Percentiles rank a stretch among this genome's conserved stretches.
These are phyloP conservation scores for Ogataea nonfermentans DNA, from an alignment of 805 yeast species.

Conservation along the genomic window DNA sequence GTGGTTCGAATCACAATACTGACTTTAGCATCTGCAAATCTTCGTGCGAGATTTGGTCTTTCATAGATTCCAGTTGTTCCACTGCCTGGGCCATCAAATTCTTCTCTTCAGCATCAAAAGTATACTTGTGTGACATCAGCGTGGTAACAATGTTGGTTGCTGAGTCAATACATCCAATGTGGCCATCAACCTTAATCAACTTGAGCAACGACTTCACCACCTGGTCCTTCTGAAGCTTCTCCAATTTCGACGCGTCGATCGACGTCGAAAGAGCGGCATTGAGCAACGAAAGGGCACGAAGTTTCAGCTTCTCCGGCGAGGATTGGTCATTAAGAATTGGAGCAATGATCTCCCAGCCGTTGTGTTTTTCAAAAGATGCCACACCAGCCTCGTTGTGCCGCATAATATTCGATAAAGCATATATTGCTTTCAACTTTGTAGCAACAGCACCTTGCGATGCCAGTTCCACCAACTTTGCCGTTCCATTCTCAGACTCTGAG, in stretches of 20 bases:
- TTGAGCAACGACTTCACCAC: conserved; percentile 36
- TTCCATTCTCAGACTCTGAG: conserved; percentile 39
- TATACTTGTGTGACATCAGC: conserved; percentile 43
- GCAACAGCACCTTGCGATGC: conserved; percentile 31
- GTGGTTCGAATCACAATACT: conserved; percentile 28
- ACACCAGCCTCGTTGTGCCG: conserved; percentile 66
- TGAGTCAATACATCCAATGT: conserved; percentile 56
- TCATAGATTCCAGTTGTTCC: conserved; percentile 38
- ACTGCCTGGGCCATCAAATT: conserved; percentile 37
- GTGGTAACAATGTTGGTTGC: conserved; percentile 49
- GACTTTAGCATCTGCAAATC: conserved; percentile 51
- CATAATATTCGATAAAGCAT: conserved; percentile 71
- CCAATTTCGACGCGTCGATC: conserved; percentile 38
- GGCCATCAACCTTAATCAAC: conserved; percentile 35
- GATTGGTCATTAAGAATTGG: conserved; percentile 17
- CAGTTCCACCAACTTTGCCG: conserved; percentile 44
- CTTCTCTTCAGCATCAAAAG: conserved; percentile 46
- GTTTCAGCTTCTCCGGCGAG: conserved; percentile 39
- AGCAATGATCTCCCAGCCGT: conserved; percentile 63
- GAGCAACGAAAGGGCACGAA: conserved; percentile 50
- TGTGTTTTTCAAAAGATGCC: conserved; percentile 47
- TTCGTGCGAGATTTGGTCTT: conserved; percentile 52
- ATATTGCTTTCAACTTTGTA: conserved; percentile 62
- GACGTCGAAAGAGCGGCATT: conserved; percentile 57
- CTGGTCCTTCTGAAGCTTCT: conserved; percentile 38